phyloP scores from a whole-genome alignment of 2,329 filamentous ascomycete species.

The Aaosphaeria arxii region DNA sequence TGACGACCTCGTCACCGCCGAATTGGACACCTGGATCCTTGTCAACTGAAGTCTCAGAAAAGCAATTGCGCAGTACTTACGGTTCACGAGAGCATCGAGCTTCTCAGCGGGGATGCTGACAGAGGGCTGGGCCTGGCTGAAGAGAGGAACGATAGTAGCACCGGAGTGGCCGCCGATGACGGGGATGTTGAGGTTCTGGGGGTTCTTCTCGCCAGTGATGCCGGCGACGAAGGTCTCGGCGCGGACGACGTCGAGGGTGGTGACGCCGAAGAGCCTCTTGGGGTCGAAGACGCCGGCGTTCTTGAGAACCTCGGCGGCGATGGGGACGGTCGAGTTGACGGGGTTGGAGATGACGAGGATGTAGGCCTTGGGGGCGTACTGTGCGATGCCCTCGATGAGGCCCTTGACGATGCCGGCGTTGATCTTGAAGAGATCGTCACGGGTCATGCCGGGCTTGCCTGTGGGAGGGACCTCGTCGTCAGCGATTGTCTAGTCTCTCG shows the following conservation, averaged over 20 bases:
- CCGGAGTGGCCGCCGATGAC: slow-evolving; percentile 97
- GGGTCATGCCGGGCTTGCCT: slow-evolving; percentile 99
- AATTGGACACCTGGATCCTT: slow-evolving; percentile 71
- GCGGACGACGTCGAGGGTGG: slow-evolving; percentile 96
- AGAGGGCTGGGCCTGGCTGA: slow-evolving; percentile 82
- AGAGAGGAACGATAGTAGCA: slow-evolving; percentile 95
- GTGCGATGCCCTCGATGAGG: slow-evolving; percentile 81
- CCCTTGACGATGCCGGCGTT: slow-evolving; percentile 97
- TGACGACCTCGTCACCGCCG: slow-evolving; percentile 94
- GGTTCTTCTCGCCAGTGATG: slow-evolving; percentile 77
- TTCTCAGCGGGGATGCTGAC: slow-evolving; percentile 84
- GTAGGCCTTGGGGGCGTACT: slow-evolving; percentile 88
- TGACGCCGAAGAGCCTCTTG: slow-evolving; percentile 96
- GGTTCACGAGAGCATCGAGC: slow-evolving; percentile 85
- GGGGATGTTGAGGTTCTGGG: slow-evolving; percentile 78
- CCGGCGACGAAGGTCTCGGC: slow-evolving; percentile 94
- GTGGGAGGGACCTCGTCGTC: not conserved
- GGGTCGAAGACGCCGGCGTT: slow-evolving; percentile 88
- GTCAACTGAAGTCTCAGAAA: slow-evolving; percentile 6
- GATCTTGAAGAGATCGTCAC: slow-evolving; percentile 99
- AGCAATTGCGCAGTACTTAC: slow-evolving; percentile 43
- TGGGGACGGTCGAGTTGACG: slow-evolving; percentile 98
- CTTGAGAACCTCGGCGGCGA: slow-evolving; percentile 96
- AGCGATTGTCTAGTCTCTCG: slow-evolving; percentile 8
- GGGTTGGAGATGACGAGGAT: slow-evolving; percentile 98